Evolutionary conservation across 2,329 filamentous ascomycete species (phyloP).

Genomic region (Diaporthe nobilis): DNA sequence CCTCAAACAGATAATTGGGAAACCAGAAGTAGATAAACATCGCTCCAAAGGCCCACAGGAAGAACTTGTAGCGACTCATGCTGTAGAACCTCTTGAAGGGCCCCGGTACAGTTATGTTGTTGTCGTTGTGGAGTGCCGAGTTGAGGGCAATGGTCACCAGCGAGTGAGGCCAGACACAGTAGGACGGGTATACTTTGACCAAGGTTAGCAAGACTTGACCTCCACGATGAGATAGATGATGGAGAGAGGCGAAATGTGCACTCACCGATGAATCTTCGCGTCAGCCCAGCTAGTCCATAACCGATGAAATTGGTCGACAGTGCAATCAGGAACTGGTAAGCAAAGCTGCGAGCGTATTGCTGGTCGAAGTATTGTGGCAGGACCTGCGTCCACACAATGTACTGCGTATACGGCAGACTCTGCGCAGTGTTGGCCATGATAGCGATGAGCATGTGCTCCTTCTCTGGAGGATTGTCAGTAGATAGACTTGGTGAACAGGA

Average conservation of each 20-base stretch:
- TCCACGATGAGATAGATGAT: fast-evolving
- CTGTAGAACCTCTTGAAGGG: conserved; percentile 54
- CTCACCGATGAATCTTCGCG: conserved; percentile 59
- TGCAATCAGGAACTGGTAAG: conserved; percentile 65
- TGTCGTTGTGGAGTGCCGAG: conserved; percentile 60
- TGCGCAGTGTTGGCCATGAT: conserved; percentile 71
- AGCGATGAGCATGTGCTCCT: conserved; percentile 72
- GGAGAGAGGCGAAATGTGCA: background rate
- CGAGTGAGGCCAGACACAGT: conserved; percentile 66
- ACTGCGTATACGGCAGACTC: conserved; percentile 59
- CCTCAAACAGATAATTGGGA: conserved; percentile 64
- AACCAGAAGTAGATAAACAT: conserved; percentile 66
- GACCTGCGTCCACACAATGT: conserved; percentile 51
- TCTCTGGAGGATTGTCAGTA: conserved; percentile 49
- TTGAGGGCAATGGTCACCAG: conserved; percentile 63
- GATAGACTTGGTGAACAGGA: fast-evolving
- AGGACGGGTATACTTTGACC: conserved; percentile 58
- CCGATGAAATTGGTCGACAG: conserved; percentile 69
- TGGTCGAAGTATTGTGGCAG: conserved; percentile 48
- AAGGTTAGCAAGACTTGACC: background rate
- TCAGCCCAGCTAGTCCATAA: conserved; percentile 67
- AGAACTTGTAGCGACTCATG: conserved; percentile 62
- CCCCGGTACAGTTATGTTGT: background rate
- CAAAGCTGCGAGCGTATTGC: conserved; percentile 60
- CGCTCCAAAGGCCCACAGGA: conserved; percentile 56